Base-by-base conservation (phyloP, 495 filamentous ascomycete genomes). In the Aspergillus biplanus region DNA sequence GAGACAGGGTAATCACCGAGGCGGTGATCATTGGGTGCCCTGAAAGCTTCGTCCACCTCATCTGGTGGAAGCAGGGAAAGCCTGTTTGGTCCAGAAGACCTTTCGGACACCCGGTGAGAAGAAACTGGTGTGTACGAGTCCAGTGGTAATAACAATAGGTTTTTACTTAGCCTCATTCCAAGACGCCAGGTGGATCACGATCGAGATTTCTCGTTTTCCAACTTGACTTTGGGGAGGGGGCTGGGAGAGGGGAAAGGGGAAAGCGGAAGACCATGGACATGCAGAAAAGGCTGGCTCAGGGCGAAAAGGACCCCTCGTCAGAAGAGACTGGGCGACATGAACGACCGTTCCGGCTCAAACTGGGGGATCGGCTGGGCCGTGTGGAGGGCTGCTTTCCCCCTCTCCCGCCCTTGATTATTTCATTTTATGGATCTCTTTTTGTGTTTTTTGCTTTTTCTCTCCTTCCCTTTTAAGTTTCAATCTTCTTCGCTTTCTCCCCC, bases 21-120 rank as follows among this genome's bases (percentile, higher is more conserved):
- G 50, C 55, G 55, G 9, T 56, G 56, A 32, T 59, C 65, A 67
- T 67, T 67, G 60, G 65, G 35, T 63, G 65, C 65, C 65, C 42
- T 52, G 46, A 32, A 63, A 60, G 60, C 56, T 67, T 63, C 46
- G 35, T 57, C 52, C 21, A 50, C 52, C 27, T 33, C 54, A 21
- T 58, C 61, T 63, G 58, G 58, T 6, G 27, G 21, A 31, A 56
- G 32, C n/a, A 35, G 46, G 53, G 33, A 62, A 56, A 58, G 32
- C 16, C 18, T n/a, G 55, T 39, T 37, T 27, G 15, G 13, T 27
- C 15, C 34, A 61, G 42, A 56, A 59, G 39, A 53, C 37, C 50
- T 39, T 61, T 62, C 37, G 46, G 42, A 58, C 42, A 44, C 50
- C 60, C 59, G 64, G 55, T 62, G 63, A 65, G 48, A 56, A 50